phyloP scores from a whole-genome alignment of 2,329 filamentous ascomycete genomes.

The Exserohilum turcica region DNA sequence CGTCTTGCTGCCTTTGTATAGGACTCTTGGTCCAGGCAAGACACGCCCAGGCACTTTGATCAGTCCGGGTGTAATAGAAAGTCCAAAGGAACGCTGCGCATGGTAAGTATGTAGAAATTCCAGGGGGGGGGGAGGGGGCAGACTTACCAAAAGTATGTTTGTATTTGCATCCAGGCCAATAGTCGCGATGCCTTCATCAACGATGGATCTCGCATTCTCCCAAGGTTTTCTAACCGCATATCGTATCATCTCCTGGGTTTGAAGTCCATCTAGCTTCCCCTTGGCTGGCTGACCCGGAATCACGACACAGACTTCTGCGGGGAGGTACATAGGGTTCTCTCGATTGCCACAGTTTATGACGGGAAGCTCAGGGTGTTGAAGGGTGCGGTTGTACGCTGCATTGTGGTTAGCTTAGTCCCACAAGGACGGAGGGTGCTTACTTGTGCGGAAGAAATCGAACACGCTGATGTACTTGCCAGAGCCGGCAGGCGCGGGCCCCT shows the following conservation, averaged over 20 bases:
- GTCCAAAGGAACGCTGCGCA: constrained; percentile 58
- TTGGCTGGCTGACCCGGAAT: constrained; percentile 29
- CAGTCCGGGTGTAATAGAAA: constrained; percentile 63
- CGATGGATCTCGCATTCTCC: constrained; percentile 29
- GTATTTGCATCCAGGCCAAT: constrained; percentile 21
- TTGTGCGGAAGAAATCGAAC: constrained; percentile 24
- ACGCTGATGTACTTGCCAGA: constrained; percentile 27
- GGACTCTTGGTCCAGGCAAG: constrained; percentile 63
- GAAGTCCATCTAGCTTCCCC: constrained; percentile 24
- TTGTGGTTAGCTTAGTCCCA: not conserved
- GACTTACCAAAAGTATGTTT: constrained; percentile 16
- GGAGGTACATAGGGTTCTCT: constrained; percentile 33
- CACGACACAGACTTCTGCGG: constrained; percentile 32
- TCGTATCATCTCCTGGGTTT: constrained; percentile 36
- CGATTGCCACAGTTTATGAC: constrained; percentile 32
- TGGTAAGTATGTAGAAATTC: too few relatives aligned
- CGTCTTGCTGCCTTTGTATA: constrained; percentile 54
- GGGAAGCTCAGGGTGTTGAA: constrained; percentile 21
- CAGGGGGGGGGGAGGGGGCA: too few relatives aligned
- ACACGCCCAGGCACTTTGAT: constrained; percentile 74
- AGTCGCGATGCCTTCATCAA: constrained; percentile 16
- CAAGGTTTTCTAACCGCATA: constrained; percentile 34
- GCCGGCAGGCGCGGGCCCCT: constrained; percentile 4
- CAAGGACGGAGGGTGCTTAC: constrained; percentile 3
- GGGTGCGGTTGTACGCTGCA: constrained; percentile 17